Percentiles rank a stretch among this genome's conserved stretches.
Conservation (phyloP, 1,139 yeast species). For the Blastobotrys persicus region DNA sequence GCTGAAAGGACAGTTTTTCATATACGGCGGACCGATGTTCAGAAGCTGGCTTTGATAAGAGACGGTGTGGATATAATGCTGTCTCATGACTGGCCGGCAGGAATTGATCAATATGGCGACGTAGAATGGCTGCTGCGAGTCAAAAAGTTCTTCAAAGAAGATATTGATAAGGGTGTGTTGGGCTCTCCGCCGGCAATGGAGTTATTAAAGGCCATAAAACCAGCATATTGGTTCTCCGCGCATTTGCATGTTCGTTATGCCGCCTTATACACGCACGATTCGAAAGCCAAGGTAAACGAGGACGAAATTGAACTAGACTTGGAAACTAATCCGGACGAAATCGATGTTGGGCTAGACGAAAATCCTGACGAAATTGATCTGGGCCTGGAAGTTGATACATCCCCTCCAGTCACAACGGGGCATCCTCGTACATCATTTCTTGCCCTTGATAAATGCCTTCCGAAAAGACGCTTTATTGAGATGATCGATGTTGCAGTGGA, state of each 20-base stretch:
- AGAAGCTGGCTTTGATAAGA: constrained; percentile 49
- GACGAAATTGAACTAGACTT: constrained; percentile 47
- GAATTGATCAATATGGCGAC: constrained; percentile 68
- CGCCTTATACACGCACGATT: constrained; percentile 49
- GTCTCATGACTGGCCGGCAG: constrained; percentile 95
- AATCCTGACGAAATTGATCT: constrained; percentile 21
- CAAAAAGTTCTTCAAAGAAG: constrained; percentile 69
- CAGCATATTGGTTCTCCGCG: constrained; percentile 80
- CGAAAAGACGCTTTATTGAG: constrained; percentile 55
- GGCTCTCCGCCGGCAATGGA: constrained; percentile 76
- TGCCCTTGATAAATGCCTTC: constrained; percentile 83
- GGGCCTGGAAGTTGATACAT: constrained; percentile 15
- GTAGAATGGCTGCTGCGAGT: constrained; percentile 44
- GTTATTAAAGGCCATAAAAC: constrained; percentile 54
- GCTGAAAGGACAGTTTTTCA: constrained; percentile 68
- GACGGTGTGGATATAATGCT: constrained; percentile 52
- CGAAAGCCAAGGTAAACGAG: constrained; percentile 25
- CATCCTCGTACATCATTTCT: constrained; percentile 53
- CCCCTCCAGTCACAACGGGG: not conserved
- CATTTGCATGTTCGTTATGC: constrained; percentile 78
- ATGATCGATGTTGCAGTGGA: constrained; percentile 38
- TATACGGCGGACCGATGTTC: constrained; percentile 59
- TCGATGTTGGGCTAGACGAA: constrained; percentile 15
- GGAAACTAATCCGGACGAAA: constrained; percentile 24
- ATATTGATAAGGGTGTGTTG: constrained; percentile 55